Conservation (phyloP, 495 filamentous ascomycete genomes). For the Margaritispora aquatica region DNA sequence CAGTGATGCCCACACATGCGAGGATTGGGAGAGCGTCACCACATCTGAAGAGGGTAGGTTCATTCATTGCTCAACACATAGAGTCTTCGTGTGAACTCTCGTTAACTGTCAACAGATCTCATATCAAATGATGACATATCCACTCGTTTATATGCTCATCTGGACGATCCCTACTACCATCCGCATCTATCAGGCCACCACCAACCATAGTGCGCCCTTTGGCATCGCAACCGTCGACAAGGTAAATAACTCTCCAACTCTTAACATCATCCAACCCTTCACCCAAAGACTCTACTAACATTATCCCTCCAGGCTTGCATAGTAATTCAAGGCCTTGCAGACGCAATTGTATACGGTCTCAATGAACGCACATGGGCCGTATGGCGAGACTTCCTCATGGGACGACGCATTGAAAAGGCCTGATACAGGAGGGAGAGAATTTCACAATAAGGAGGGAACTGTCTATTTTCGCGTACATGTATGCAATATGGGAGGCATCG, state of each 20-base stretch:
- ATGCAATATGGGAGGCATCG: not conserved
- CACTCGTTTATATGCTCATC: constrained; percentile 35
- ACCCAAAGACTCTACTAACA: no score
- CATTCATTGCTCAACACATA: not conserved
- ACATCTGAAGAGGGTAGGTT: constrained; percentile 8
- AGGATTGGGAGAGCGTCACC: constrained; percentile 10
- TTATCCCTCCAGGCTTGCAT: constrained; percentile 27
- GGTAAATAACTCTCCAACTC: constrained; percentile 17
- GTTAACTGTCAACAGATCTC: constrained; percentile 22
- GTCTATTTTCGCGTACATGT: not conserved
- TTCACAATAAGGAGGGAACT: no score
- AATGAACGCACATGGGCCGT: constrained; percentile 28
- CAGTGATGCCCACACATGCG: constrained; percentile 2
- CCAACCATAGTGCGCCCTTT: constrained; percentile 29
- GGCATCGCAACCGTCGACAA: constrained; percentile 37
- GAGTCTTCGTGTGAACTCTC: no score
- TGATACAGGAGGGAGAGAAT: no score
- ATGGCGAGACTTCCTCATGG: constrained; percentile 11
- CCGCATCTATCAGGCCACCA: constrained; percentile 35
- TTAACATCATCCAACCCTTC: no score
- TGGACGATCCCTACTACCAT: constrained; percentile 38
- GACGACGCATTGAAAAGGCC: not conserved
- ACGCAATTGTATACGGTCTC: constrained; percentile 37
- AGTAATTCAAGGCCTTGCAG: constrained; percentile 37
- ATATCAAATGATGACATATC: constrained; percentile 38